Evolutionary conservation across 2,329 filamentous ascomycete species (phyloP), one percentile per base, ranked within the genome.

Genomic region (Blastomyces gilchristii): DNA sequence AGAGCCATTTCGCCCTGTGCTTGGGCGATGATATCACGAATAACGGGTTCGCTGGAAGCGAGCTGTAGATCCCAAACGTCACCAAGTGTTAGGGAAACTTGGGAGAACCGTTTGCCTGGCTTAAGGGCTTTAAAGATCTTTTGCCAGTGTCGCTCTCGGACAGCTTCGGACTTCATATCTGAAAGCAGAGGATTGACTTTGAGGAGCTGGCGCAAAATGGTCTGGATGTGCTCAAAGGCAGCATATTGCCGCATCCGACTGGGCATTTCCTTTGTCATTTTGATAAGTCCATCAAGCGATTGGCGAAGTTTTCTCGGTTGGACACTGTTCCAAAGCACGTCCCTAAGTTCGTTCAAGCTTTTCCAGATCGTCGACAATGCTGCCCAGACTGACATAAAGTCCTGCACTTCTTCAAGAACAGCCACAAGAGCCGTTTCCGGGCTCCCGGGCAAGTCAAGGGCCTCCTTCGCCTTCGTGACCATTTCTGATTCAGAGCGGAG

Each of bases 261-360:
- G 0, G 95, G 94, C 94, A 99, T 97, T 66, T 97, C 93, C 78
- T 96, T 97, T 45, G 92, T 97, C 84, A 96, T 96, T 80, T 96
- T 96, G 74, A 97, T 90, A 61, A 97, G 83, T 58, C 88, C 87
- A 71, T 99, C 93, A 60, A 99, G 87, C 66, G 90, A 89, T 69
- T 89, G 85, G 47, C 94, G 86, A 64, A 99, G 86, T 78, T 97
- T 99, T 67, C 94, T 85, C 9, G 95, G 93, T 72, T 97, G 91
- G 1, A 99, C 89, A 71, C 90, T 96, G 63, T 88, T 95, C 95
- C 95, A 99, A 1, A 96, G 83, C 61, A 86, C 89, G 70, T 99
- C 95, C 39, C 91, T 86, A 18, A 97, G 88, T 71, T 97, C 93
- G 71, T 97, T 94, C 64, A 99, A 80, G 72, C 90, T 96, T 73